Evolutionary conservation across 306 rosid species (phyloP).

Genomic region (Arachis stenosperma): DNA sequence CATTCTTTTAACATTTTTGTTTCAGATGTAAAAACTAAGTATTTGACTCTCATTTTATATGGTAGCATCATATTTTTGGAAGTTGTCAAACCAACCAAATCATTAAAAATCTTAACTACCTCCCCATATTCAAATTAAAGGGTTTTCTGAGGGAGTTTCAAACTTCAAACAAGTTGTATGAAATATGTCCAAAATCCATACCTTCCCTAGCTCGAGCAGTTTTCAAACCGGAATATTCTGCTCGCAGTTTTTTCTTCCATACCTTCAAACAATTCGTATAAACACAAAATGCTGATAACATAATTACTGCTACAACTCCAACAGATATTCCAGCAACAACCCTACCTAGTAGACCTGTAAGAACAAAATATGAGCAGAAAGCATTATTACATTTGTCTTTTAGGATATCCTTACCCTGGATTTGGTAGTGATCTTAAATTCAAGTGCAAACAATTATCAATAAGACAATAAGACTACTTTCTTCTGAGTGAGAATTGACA

Average conservation of each 20-base stretch:
- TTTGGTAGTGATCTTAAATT: constrained; percentile 20
- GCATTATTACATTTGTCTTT: too few species aligned
- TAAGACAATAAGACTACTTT: constrained; percentile 16
- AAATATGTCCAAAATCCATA: constrained; percentile 33
- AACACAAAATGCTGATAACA: constrained; percentile 46
- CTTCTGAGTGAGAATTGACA: constrained; percentile 38
- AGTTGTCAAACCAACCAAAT: too few species aligned
- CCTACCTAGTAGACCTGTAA: constrained; percentile 58
- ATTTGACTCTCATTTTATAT: too few species aligned
- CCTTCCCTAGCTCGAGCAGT: constrained; percentile 44
- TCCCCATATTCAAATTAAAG: too few species aligned
- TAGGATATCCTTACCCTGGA: background rate
- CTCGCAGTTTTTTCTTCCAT: constrained; percentile 37
- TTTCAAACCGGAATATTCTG: constrained; percentile 35
- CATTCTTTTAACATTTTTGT: too few species aligned
- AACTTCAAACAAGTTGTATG: background rate
- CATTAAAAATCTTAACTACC: too few species aligned
- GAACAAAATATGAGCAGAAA: constrained; percentile 39
- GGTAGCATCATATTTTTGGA: too few species aligned
- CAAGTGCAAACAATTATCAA: constrained; percentile 28
- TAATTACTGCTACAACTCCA: constrained; percentile 59
- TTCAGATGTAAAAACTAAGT: too few species aligned
- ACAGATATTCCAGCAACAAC: constrained; percentile 59
- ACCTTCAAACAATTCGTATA: constrained; percentile 52
- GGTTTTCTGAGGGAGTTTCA: too few species aligned